A percentile compares a stretch with the other conserved stretches of the same genome.
phyloP scores from a whole-genome alignment of 78 protist genomes.

The Anaeramoeba flamelloides region DNA sequence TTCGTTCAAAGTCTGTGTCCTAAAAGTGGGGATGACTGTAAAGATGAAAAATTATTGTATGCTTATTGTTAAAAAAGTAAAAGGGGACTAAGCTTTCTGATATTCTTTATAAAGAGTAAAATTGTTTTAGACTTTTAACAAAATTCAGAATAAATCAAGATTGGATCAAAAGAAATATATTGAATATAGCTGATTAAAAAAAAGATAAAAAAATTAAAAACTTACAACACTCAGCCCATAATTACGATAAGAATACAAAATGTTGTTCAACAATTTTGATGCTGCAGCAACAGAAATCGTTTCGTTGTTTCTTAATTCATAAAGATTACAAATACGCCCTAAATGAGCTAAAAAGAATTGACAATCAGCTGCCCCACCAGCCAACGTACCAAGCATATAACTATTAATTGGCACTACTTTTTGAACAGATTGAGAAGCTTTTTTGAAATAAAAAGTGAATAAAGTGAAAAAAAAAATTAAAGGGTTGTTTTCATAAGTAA shows the following conservation, averaged over 20 bases:
- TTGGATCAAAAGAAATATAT: too few relatives aligned
- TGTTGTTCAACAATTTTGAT: slow-evolving; percentile 83
- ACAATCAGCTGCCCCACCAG: slow-evolving; percentile 99
- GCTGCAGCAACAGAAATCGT: slow-evolving; percentile 97
- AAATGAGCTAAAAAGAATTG: slow-evolving; percentile 85
- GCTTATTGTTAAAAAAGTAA: too few relatives aligned
- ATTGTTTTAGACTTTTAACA: too few relatives aligned
- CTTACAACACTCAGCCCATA: slow-evolving; percentile 78
- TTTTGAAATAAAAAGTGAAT: neutral
- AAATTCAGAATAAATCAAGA: too few relatives aligned
- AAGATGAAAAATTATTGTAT: too few relatives aligned
- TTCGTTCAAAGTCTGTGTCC: too few relatives aligned
- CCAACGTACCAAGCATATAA: slow-evolving; percentile 97
- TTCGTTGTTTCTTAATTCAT: slow-evolving; percentile 69
- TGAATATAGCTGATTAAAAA: too few relatives aligned
- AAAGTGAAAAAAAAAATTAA: neutral
- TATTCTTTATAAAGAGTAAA: too few relatives aligned
- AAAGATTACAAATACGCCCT: slow-evolving; percentile 69
- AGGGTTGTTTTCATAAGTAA: neutral
- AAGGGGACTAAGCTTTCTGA: too few relatives aligned
- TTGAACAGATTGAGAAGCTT: slow-evolving; percentile 82
- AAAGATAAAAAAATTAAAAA: neutral
- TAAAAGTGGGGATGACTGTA: too few relatives aligned
- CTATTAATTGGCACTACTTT: slow-evolving; percentile 94
- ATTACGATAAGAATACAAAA: slow-evolving; percentile 71